Base-by-base conservation (phyloP, 2,329 filamentous ascomycete species). In the Penicillium sp. region DNA sequence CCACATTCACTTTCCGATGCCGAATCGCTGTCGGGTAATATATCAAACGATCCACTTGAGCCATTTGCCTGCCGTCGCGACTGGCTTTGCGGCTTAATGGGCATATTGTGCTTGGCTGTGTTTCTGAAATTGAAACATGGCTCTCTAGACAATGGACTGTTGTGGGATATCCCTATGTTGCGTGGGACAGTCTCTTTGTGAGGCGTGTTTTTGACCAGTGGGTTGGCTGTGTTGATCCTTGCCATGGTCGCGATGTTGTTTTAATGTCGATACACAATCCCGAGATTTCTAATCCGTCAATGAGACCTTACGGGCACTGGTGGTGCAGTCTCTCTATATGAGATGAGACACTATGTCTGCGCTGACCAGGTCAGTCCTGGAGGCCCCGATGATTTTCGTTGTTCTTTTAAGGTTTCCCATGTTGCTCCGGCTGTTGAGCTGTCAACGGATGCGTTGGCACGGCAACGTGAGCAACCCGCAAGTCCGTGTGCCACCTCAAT, bases 21-120 rank as follows among this genome's bases (percentile, higher is more conserved):
- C 8, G 55, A 58, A 27, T 69, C 64, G 8, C 57, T 61, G 13
- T 74, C 70, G 6, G 69, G 58, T n/a, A 74, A 71, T 38, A 73
- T 73, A 36, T 72, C 63, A 33, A 73, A 73, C 10, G 54, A 49
- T 2, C 60, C 42, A 23, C 65, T 61, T 0, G 66, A 60, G 12
- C 61, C 42, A 25, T 61, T 65, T 23, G 59, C 63, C 3, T 61
- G 58, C 51, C 62, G 66, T 59, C 64, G 66, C 31, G 57, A 53
- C 21, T 64, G 58, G 29, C 41, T 50, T 52, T 52, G 55, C 6
- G 59, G 43, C n/a, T 49, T 47, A 6, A 55, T 35, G 2, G 48
- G 4, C 15, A 21, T 8, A 2, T 29, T 47, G 17, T 48, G 29
- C 19, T 53, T 47, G 6, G 27, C 29, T 29, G 36, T 39, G 49